A percentile compares a stretch with the other conserved stretches of the same genome.
Conservation (phyloP, 495 filamentous ascomycete genomes). For the Lentithecium fluviatile region DNA sequence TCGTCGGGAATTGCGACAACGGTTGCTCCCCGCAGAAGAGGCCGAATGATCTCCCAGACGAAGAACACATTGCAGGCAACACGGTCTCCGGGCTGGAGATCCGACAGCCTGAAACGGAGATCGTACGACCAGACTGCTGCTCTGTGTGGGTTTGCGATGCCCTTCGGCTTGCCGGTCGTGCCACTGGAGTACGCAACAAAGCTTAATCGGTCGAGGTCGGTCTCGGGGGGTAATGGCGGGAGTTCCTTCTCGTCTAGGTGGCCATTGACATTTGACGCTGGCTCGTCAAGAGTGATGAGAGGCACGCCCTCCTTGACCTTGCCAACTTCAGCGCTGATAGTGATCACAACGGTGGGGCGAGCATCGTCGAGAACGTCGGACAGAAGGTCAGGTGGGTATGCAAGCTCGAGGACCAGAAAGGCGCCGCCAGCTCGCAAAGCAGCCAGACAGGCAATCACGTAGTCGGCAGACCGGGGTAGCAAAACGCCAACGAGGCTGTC, state of each 20-base stretch:
- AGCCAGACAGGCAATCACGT: slow-evolving; percentile 68
- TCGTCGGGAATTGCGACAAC: slow-evolving; percentile 66
- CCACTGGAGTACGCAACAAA: slow-evolving; percentile 65
- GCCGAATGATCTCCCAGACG: slow-evolving; percentile 71
- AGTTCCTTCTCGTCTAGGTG: slow-evolving; percentile 45
- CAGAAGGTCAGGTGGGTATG: slow-evolving; percentile 63
- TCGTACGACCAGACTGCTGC: slow-evolving; percentile 66
- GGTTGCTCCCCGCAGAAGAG: slow-evolving; percentile 65
- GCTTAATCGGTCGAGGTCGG: slow-evolving; percentile 63
- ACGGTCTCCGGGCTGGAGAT: slow-evolving; percentile 62
- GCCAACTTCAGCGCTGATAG: slow-evolving; percentile 52
- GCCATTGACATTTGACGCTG: slow-evolving; percentile 23
- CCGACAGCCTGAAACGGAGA: slow-evolving; percentile 60
- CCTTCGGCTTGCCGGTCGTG: slow-evolving; percentile 67
- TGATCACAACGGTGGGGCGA: slow-evolving; percentile 60
- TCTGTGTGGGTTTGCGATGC: slow-evolving; percentile 66
- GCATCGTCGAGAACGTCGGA: slow-evolving; percentile 68
- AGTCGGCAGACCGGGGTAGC: slow-evolving; percentile 64
- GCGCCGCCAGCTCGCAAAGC: slow-evolving; percentile 65
- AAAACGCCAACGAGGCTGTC: slow-evolving; percentile 65
- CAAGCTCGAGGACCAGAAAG: slow-evolving; percentile 69
- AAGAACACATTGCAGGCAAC: slow-evolving; percentile 76
- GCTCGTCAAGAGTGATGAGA: slow-evolving; percentile 48
- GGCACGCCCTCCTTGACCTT: slow-evolving; percentile 58
- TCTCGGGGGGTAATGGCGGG: slow-evolving; percentile 51